Percentiles rank a stretch among this genome's conserved stretches.
These are phyloP conservation scores for Globisporangium ultimum DNA, from an alignment of 352 stramenopile genomes.

Conservation along the genomic window DNA sequence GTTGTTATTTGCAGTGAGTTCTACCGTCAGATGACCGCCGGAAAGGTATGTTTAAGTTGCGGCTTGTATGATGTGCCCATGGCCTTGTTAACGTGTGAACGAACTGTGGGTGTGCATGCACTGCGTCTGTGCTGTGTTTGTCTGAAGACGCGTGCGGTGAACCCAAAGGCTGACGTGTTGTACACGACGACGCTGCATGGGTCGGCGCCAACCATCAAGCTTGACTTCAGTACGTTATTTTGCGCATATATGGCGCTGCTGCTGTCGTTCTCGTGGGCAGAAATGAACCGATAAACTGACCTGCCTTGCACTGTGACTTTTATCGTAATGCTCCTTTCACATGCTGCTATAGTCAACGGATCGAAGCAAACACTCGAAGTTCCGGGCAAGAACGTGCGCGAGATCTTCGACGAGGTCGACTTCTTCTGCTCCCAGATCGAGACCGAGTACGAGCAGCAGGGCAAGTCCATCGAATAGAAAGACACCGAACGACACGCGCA, in stretches of 20 bases:
- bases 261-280: too few species aligned
- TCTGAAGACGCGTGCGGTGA: constrained; percentile 59
- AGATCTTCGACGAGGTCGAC: constrained; percentile 85
- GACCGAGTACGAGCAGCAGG: constrained; percentile 78
- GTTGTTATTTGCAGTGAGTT: constrained; percentile 55
- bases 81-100: background rate
- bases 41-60: constrained; percentile 46
- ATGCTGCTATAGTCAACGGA: constrained; percentile 56
- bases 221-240: constrained; percentile 75
- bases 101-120: constrained; percentile 3
- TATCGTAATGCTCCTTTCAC: background rate
- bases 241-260: too few species aligned
- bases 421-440: constrained; percentile 85
- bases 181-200: constrained; percentile 57
- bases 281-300: too few species aligned
- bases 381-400: constrained; percentile 67
- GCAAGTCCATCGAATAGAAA: constrained; percentile 80
- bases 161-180: constrained; percentile 76
- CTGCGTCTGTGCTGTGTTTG: background rate
- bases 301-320: too few species aligned
- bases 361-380: constrained; percentile 70
- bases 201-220: constrained; percentile 58
- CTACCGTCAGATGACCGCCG: constrained; percentile 75
- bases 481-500: too few species aligned
- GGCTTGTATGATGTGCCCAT: background rate